A percentile compares a stretch with the other conserved stretches of the same genome.
Evolutionary conservation across 352 stramenopile genomes (phyloP).

Genomic region (Peronospora belbahrii): DNA sequence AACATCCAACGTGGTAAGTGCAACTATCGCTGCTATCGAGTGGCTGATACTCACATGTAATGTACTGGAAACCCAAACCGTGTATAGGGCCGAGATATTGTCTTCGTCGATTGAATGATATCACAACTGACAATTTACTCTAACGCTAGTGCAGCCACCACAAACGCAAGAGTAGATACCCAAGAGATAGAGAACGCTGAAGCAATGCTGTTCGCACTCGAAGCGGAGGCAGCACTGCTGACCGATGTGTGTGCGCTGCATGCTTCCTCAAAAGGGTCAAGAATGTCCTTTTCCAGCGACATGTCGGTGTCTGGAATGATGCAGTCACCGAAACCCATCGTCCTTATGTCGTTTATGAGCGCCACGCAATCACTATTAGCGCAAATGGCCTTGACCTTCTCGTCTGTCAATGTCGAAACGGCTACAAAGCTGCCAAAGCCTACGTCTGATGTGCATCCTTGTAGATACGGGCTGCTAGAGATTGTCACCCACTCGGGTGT

Average conservation of each 20-base stretch:
- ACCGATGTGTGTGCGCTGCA: slow-evolving; percentile 4
- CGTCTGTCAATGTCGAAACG: slow-evolving; percentile 7
- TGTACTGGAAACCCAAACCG: too few relatives aligned
- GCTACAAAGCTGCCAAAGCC: slow-evolving; percentile 11
- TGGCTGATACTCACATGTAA: too few relatives aligned
- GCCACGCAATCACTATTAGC: slow-evolving; percentile 9
- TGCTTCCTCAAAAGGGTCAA: slow-evolving; percentile 11
- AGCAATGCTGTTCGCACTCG: neutral
- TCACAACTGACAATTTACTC: neutral
- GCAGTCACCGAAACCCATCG: slow-evolving; percentile 20
- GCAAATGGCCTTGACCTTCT: slow-evolving; percentile 18
- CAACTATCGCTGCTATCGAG: too few relatives aligned
- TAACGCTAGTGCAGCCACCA: neutral
- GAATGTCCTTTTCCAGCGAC: slow-evolving; percentile 15
- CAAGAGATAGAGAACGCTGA: neutral
- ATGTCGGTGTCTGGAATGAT: slow-evolving; percentile 15
- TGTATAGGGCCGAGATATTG: too few relatives aligned
- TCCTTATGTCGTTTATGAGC: slow-evolving; percentile 15
- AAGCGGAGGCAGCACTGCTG: neutral
- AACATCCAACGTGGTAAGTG: too few relatives aligned
- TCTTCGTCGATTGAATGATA: too few relatives aligned
- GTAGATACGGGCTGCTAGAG: slow-evolving; percentile 6
- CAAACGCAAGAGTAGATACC: neutral
- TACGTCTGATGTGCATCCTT: slow-evolving; percentile 11
- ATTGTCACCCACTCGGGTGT: slow-evolving; percentile 11